Evolutionary conservation across 2,329 filamentous ascomycete species (phyloP).

Genomic region (Talaromyces sp.): DNA sequence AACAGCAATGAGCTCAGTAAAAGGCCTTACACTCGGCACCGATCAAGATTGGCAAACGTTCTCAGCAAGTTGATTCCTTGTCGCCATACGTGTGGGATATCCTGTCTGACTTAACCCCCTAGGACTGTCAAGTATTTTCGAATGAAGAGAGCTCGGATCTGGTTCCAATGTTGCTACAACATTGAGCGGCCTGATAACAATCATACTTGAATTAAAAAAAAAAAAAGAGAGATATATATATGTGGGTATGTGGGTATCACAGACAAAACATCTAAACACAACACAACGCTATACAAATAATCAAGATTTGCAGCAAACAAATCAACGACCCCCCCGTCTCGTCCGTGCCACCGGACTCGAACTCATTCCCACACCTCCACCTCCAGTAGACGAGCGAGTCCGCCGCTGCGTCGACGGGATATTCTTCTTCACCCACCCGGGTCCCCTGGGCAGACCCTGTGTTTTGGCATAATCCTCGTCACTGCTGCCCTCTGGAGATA

Average conservation of each 20-base stretch:
- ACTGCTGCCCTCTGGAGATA: conserved; percentile 20
- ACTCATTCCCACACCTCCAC: conserved; percentile 2
- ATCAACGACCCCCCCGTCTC: background rate
- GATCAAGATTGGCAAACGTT: no score
- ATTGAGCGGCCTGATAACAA: no score
- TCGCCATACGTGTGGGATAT: no score
- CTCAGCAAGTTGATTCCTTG: no score
- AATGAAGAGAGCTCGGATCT: background rate
- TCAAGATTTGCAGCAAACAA: no score
- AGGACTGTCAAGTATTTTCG: no score
- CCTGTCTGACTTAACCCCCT: no score
- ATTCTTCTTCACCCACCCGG: conserved; percentile 26
- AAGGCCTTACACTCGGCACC: no score
- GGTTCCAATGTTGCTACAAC: background rate
- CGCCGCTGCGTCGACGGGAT: conserved; percentile 12
- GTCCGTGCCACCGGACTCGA: conserved; percentile 5
- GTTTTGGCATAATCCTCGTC: conserved; percentile 26
- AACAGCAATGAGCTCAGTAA: no score
- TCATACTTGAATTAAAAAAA: background rate
- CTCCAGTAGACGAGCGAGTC: conserved; percentile 18
- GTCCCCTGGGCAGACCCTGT: conserved; percentile 23
- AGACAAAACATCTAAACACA: background rate
- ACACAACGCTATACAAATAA: background rate
- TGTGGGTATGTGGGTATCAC: background rate
- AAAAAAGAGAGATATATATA: background rate